Conservation (phyloP, 2,329 filamentous ascomycete genomes). For the Diaporthe ampelina region DNA sequence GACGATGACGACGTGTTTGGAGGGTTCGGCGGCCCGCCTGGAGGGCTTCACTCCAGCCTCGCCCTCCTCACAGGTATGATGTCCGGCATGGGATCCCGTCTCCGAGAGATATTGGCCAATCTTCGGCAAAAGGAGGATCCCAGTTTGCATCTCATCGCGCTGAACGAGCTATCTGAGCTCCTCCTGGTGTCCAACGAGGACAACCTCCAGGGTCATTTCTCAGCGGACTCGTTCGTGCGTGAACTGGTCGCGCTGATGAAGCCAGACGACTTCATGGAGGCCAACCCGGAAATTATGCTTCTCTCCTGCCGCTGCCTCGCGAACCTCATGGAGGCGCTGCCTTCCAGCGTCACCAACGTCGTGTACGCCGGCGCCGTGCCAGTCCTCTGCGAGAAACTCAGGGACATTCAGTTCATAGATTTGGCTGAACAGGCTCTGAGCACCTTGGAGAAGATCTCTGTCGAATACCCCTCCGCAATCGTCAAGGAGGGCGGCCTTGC, state of each 20-base stretch:
- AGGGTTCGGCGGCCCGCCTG: constrained; percentile 76
- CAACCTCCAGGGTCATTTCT: constrained; percentile 94
- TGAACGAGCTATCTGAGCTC: constrained; percentile 94
- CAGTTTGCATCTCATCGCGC: constrained; percentile 88
- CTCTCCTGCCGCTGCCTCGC: constrained; percentile 95
- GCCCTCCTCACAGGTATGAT: constrained; percentile 93
- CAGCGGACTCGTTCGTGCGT: constrained; percentile 94
- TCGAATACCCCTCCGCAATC: constrained; percentile 94
- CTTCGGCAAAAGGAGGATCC: constrained; percentile 87
- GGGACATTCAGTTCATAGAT: constrained; percentile 98
- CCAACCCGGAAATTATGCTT: constrained; percentile 97
- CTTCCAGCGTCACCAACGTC: constrained; percentile 92
- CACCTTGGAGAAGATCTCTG: constrained; percentile 96
- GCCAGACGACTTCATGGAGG: constrained; percentile 84
- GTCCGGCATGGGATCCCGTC: constrained; percentile 82
- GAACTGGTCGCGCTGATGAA: constrained; percentile 95
- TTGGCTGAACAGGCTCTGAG: constrained; percentile 96
- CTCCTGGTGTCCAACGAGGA: constrained; percentile 96
- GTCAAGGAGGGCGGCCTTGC: constrained; percentile 95
- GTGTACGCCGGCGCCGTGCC: constrained; percentile 98
- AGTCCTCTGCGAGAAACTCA: constrained; percentile 91
- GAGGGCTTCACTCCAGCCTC: constrained; percentile 83
- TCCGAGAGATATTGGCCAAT: constrained; percentile 82
- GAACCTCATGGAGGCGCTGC: constrained; percentile 97
- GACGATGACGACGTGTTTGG: constrained; percentile 77